Base-by-base conservation (phyloP, 1,139 yeast species). In the Geotrichum klebahnii region DNA sequence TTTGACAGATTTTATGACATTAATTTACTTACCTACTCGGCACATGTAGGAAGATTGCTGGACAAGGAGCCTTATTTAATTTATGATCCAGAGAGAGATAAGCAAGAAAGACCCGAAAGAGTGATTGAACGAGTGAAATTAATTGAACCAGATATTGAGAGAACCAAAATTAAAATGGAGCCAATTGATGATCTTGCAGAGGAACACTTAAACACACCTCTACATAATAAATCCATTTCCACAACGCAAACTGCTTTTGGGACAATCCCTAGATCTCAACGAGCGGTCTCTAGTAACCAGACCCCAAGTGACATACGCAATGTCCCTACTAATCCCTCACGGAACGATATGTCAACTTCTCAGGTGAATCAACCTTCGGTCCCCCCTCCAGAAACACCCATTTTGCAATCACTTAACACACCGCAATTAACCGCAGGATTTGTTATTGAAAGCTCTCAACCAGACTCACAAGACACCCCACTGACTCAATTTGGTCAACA, bases 1-100 rank as follows among this genome's bases (percentile, higher is more conserved):
- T 38, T 29, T 12, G 10, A 10, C 26, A 42, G 34, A 17, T 48
- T 43, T 20, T 44, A 48, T 12, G 45, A 48, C 34, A 41, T 48
- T 9, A 34, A 35, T 26, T 22, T 43, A 17, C 33, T 48, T n/a
- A 16, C 19, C 16, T 23, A 12, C 9, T 42, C 51, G 5, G 41
- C 46, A 2, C 44, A 48, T 32, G 10, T 32, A 2, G 51, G 51
- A 8, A 12, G 31, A 5, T 16, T 48, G 36, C 31, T 35, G n/a
- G 44, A 36, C 16, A 32, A 29, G 26, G 22, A 38, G 10, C 19
- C 37, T 8, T 48, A 38, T 36, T 19, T 48, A 8, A 22, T 43
- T 5, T 48, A 38, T 26, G 48, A 48, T 20, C 48, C 48, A 2
- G 28, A 24, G 6, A 43, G 10, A 20, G 48, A 39, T 31, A 35